Conservation (phyloP, 768 basidiomycete genomes). For the Pleurotus salmoneostramineus region DNA sequence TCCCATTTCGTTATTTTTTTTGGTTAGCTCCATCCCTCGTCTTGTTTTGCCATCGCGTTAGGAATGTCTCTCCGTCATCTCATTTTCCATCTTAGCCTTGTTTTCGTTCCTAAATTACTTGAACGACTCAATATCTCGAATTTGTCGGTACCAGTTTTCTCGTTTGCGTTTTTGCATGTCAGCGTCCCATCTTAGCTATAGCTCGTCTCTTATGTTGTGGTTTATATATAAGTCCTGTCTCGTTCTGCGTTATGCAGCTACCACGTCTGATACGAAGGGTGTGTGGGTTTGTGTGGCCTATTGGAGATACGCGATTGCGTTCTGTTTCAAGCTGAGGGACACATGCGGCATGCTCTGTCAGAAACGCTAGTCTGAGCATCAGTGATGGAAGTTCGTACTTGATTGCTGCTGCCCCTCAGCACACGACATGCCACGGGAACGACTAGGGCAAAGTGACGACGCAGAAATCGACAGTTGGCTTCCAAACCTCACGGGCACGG, state of each 20-base stretch:
- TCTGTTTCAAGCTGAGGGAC: too few relatives aligned
- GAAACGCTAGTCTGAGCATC: neutral
- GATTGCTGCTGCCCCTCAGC: too few relatives aligned
- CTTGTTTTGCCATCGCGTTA: slow-evolving; percentile 6
- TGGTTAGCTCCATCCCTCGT: neutral
- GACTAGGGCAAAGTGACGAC: neutral
- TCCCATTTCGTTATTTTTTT: neutral
- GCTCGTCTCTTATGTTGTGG: slow-evolving; percentile 8
- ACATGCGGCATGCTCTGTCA: neutral
- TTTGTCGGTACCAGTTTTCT: slow-evolving; percentile 6
- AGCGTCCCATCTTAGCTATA: slow-evolving; percentile 7
- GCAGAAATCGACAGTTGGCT: neutral
- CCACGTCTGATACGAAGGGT: too few relatives aligned
- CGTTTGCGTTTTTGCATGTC: slow-evolving; percentile 5
- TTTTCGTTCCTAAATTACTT: slow-evolving; percentile 3
- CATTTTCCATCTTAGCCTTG: slow-evolving; percentile 2
- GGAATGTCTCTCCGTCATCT: neutral
- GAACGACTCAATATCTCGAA: slow-evolving; percentile 1
- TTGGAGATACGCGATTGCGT: too few relatives aligned
- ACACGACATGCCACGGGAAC: too few relatives aligned
- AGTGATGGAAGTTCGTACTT: neutral
- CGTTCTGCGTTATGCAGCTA: neutral
- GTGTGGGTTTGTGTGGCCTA: too few relatives aligned
- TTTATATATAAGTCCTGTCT: slow-evolving; percentile 1
- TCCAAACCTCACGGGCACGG: neutral